A percentile compares a stretch with the other conserved stretches of the same genome.
Evolutionary conservation across 192 early-diverging fungal genomes (phyloP).

Genomic region (Linnemannia exigua): DNA sequence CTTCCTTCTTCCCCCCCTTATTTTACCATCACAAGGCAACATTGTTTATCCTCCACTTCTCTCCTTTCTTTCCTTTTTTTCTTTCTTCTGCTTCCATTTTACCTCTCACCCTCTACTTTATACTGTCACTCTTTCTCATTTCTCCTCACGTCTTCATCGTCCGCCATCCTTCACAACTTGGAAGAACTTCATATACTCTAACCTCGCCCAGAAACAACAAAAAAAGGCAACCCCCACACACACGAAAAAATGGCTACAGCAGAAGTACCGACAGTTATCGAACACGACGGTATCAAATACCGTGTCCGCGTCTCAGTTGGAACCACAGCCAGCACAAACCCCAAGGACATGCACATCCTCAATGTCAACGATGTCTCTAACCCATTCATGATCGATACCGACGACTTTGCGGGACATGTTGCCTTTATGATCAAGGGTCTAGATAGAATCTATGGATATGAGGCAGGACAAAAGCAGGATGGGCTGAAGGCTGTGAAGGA

Average conservation of each 20-base stretch:
- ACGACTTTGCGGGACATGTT: constrained; percentile 45
- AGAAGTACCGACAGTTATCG: background rate
- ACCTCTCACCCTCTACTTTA: background rate
- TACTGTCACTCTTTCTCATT: background rate
- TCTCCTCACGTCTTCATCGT: background rate
- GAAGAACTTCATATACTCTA: background rate
- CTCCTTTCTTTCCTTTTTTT: background rate
- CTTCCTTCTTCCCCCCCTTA: background rate
- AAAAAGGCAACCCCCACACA: too few relatives aligned
- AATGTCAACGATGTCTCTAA: constrained; percentile 31
- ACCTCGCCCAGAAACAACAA: background rate
- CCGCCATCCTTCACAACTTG: background rate
- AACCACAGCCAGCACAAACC: background rate
- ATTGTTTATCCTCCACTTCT: background rate
- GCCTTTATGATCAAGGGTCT: constrained; percentile 22
- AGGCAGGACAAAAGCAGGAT: constrained; percentile 35
- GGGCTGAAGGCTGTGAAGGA: constrained; percentile 9
- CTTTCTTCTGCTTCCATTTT: background rate
- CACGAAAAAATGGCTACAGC: background rate
- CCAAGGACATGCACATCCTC: constrained; percentile 9
- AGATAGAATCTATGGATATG: constrained; percentile 29
- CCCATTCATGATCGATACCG: constrained; percentile 25
- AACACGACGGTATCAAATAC: constrained; percentile 17
- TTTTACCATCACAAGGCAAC: background rate
- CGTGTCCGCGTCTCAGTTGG: constrained; percentile 34